Evolutionary conservation across 2,329 filamentous ascomycete species (phyloP).

Genomic region (Aspergillus glaucus): DNA sequence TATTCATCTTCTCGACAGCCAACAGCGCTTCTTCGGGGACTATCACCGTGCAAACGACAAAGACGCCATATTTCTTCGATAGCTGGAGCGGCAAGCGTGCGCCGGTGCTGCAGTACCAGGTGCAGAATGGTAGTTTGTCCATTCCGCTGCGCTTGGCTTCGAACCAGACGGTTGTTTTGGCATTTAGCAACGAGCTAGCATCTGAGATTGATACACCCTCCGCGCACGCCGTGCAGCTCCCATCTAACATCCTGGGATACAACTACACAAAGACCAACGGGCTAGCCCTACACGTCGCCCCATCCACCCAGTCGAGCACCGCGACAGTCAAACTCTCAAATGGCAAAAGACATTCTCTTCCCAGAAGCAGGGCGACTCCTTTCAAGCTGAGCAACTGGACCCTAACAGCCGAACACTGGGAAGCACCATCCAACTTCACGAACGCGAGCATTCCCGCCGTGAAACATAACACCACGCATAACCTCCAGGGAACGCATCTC

Average conservation of each 20-base stretch:
- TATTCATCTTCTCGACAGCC: not conserved
- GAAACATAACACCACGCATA: conserved; percentile 17
- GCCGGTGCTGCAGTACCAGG: conserved; percentile 29
- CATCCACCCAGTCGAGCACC: not conserved
- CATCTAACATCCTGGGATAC: conserved; percentile 8
- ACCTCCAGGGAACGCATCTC: conserved; percentile 6
- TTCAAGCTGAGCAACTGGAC: conserved; percentile 7
- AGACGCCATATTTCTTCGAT: conserved; percentile 34
- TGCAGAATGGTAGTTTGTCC: conserved; percentile 17
- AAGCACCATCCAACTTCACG: conserved; percentile 12
- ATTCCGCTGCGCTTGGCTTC: conserved; percentile 32
- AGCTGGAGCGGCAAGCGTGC: conserved; percentile 38
- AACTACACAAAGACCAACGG: not conserved
- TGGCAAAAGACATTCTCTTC: conserved; percentile 3
- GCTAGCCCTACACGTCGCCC: conserved; percentile 5
- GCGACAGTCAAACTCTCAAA: conserved; percentile 5
- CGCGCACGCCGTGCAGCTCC: conserved; percentile 3
- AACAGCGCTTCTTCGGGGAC: conserved; percentile 9
- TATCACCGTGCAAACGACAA: conserved; percentile 24
- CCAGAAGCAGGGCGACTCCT: conserved; percentile 2
- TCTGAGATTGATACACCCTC: not conserved
- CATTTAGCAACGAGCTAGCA: conserved; percentile 17
- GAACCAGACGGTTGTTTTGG: conserved; percentile 38
- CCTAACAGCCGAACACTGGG: conserved; percentile 17
- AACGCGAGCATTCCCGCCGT: conserved; percentile 10